Evolutionary conservation across 176 grass and related monocot species (phyloP), one percentile per base, ranked within the genome.

Genomic region (Ananas comosus): DNA sequence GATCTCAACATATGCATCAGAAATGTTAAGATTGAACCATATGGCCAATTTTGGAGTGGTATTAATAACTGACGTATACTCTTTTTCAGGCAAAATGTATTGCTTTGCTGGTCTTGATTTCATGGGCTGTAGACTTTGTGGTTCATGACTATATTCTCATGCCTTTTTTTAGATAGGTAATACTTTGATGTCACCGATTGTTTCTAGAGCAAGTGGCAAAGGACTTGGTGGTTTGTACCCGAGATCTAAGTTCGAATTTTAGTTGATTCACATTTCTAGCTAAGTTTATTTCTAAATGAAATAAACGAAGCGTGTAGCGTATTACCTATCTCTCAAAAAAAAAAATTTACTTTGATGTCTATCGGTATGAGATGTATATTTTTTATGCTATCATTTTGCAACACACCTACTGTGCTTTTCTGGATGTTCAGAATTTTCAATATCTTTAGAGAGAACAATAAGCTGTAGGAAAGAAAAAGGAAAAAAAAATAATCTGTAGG

Each of bases 131-230:
- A 64, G 88, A 91, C 76, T 90, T 92, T 83, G 64, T 92, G 56
- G 81, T 96, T 83, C 93, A 96, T 90, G 93, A 96, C 83, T 92
- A 83, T 72, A 79, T 92, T 82, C 75, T 92, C 69, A 92, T 96
- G 93, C 86, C 89, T 23, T 68, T 96, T 96, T 78, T 74, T 96
- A 85, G 93, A 96, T 70, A 92, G 89, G 93, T 92, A 85, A 77
- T 76, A 58, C 50, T 61, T 61, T 61, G 9, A 61, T 61, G 21
- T 61, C 17, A n/a, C n/a, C n/a, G n/a, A n/a, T n/a, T n/a, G n/a
- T n/a, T n/a, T n/a, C n/a, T n/a, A n/a, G n/a, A n/a, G n/a, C n/a
- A n/a, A n/a, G n/a, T n/a, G n/a, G n/a, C n/a, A n/a, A n/a, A n/a
- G n/a, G n/a, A n/a, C n/a, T n/a, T n/a, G n/a, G n/a, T n/a, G n/a